Evolutionary conservation across 208 protist genomes (phyloP).

Genomic region (Wallacemonas sp.): DNA sequence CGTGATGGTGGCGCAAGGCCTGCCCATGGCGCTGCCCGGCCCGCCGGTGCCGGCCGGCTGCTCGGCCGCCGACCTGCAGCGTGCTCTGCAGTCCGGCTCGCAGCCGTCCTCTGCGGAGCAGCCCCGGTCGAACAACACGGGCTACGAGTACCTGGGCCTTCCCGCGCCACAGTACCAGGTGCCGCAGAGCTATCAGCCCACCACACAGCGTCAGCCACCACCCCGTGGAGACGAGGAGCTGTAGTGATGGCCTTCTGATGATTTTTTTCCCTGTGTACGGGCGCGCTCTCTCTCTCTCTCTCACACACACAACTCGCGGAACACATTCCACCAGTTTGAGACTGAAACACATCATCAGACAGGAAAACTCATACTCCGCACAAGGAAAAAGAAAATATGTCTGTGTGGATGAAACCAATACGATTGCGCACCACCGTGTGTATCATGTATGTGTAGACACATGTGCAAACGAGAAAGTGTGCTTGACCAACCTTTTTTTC

Average conservation of each 20-base stretch:
- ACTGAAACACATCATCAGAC: too few relatives aligned
- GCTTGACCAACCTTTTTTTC: background rate
- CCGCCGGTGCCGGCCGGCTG: slow-evolving; percentile 1
- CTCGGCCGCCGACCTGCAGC: background rate
- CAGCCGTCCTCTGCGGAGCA: slow-evolving; percentile 1
- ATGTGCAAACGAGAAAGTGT: background rate
- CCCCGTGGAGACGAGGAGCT: background rate
- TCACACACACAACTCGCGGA: background rate
- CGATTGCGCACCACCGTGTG: background rate
- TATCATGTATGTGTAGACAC: background rate
- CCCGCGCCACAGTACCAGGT: slow-evolving; percentile 8
- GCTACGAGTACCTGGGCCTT: slow-evolving; percentile 3
- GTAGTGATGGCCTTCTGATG: background rate
- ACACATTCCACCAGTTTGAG: too few relatives aligned
- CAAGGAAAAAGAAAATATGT: too few relatives aligned
- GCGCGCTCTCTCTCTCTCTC: background rate
- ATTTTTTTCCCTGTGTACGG: background rate
- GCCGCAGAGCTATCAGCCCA: slow-evolving; percentile 6
- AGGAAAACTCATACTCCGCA: too few relatives aligned
- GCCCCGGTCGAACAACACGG: background rate
- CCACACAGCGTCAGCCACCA: background rate
- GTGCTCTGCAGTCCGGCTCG: background rate
- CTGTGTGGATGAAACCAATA: too few relatives aligned
- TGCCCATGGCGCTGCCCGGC: slow-evolving; percentile 7
- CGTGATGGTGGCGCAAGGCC: slow-evolving; percentile 3